phyloP scores from a whole-genome alignment of 2,329 filamentous ascomycete genomes.

The Colletotrichum horii region DNA sequence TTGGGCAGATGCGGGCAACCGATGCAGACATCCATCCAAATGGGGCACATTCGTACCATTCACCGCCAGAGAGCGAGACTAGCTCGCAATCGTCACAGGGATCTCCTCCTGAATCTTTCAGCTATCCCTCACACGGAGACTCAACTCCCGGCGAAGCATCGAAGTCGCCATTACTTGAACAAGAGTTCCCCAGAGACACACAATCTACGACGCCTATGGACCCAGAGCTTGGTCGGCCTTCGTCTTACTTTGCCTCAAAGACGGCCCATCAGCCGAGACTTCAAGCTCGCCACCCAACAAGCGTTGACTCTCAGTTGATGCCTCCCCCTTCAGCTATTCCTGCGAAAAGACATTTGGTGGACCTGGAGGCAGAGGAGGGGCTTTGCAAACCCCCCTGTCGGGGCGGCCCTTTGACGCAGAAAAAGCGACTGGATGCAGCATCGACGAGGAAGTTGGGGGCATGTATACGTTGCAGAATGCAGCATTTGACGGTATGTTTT shows the following conservation, averaged over 20 bases:
- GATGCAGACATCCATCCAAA: background rate
- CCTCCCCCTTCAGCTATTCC: background rate
- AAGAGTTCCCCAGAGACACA: background rate
- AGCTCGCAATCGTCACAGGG: background rate
- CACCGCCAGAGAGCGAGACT: background rate
- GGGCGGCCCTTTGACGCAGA: background rate
- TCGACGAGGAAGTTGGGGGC: slow-evolving; percentile 41
- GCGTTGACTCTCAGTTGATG: background rate
- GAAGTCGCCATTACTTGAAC: background rate
- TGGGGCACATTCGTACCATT: background rate
- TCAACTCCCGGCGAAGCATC: background rate
- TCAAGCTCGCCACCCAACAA: background rate
- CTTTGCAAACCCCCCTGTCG: background rate
- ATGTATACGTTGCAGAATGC: slow-evolving; percentile 50
- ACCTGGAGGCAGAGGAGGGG: background rate
- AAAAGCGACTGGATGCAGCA: slow-evolving; percentile 35
- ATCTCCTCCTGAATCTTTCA: background rate
- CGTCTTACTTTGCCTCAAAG: background rate
- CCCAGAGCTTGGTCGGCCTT: background rate
- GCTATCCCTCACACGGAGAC: background rate
- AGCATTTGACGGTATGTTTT: slow-evolving; percentile 47
- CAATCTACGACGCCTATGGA: background rate
- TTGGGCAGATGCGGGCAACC: too few relatives aligned
- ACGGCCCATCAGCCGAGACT: background rate
- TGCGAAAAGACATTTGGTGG: background rate